These are phyloP conservation scores for Debaryomyces psychrophilus DNA, from an alignment of 1,139 yeast genomes.

Conservation along the genomic window DNA sequence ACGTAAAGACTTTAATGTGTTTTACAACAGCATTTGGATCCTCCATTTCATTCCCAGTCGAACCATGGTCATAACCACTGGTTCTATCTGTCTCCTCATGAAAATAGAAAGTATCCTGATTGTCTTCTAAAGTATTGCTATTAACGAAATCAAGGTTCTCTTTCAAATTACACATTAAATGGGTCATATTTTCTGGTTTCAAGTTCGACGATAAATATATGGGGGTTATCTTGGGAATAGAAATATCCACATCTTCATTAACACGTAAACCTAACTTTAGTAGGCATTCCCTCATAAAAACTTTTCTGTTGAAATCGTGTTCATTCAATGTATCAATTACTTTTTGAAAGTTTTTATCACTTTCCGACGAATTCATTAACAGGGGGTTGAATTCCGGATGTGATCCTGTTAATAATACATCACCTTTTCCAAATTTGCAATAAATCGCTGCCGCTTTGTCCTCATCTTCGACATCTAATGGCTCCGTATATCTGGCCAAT, in stretches of 20 bases:
- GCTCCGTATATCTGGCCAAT: slow-evolving; percentile 62
- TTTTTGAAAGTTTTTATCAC: slow-evolving; percentile 31
- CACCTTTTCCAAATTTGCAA: slow-evolving; percentile 73
- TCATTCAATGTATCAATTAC: slow-evolving; percentile 44
- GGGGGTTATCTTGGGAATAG: slow-evolving; percentile 75
- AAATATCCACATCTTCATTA: slow-evolving; percentile 47
- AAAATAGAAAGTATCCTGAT: slow-evolving; percentile 56
- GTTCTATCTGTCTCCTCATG: slow-evolving; percentile 35
- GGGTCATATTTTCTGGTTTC: slow-evolving; percentile 24
- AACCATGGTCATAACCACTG: slow-evolving; percentile 21
- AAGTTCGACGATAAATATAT: slow-evolving; percentile 45
- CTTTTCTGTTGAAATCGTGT: slow-evolving; percentile 51
- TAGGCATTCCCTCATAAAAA: slow-evolving; percentile 60
- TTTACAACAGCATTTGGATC: slow-evolving; percentile 61
- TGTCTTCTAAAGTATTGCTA: slow-evolving; percentile 50
- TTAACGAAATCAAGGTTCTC: slow-evolving; percentile 46
- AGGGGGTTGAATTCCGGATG: slow-evolving; percentile 86
- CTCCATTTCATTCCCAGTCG: slow-evolving; percentile 32
- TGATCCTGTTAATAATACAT: slow-evolving; percentile 76
- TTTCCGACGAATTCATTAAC: slow-evolving; percentile 38
- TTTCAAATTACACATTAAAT: slow-evolving; percentile 34
- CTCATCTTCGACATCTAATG: slow-evolving; percentile 36
- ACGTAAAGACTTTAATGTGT: slow-evolving; percentile 50
- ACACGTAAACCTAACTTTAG: slow-evolving; percentile 68
- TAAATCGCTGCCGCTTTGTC: slow-evolving; percentile 72